phyloP scores from a whole-genome alignment of 495 filamentous ascomycete genomes.

The Penicillium canescens region DNA sequence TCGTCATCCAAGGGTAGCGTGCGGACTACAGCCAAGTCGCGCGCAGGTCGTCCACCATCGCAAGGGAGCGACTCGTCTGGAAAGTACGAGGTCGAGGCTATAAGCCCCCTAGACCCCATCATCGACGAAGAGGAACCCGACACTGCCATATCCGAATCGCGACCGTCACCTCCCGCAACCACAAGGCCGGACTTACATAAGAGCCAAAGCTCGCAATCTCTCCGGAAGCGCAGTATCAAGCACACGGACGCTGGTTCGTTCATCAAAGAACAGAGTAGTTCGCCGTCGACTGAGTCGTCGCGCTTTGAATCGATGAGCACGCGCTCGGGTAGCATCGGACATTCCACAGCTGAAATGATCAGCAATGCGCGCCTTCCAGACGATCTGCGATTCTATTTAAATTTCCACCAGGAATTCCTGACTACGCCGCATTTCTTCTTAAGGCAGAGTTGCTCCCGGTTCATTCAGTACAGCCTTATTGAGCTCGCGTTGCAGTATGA shows the following conservation, averaged over 20 bases:
- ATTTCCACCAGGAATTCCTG: constrained; percentile 73
- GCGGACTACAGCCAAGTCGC: constrained; percentile 45
- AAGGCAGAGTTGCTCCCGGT: constrained; percentile 63
- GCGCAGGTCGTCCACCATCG: constrained; percentile 42
- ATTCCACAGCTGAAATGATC: constrained; percentile 29
- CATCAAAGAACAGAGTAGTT: constrained; percentile 39
- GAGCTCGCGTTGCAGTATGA: constrained; percentile 75
- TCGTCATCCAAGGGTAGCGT: constrained; percentile 36
- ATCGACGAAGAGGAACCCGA: constrained; percentile 57
- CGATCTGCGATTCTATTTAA: constrained; percentile 76
- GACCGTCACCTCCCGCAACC: constrained; percentile 27
- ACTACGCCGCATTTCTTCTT: constrained; percentile 80
- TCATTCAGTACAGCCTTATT: constrained; percentile 70
- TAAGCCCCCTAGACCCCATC: constrained; percentile 58
- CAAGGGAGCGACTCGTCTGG: constrained; percentile 52
- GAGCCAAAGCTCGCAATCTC: constrained; percentile 40
- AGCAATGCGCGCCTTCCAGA: constrained; percentile 51
- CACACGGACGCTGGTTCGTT: constrained; percentile 26
- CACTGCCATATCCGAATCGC: constrained; percentile 25
- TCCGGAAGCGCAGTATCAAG: constrained; percentile 43
- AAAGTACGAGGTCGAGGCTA: constrained; percentile 43
- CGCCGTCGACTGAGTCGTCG: constrained; percentile 47
- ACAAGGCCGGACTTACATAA: constrained; percentile 23
- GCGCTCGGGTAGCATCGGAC: constrained; percentile 35
- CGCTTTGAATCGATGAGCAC: constrained; percentile 34